Evolutionary conservation across 2,329 filamentous ascomycete genomes (phyloP), one percentile per base, ranked within the genome.

Genomic region (Pseudopithomyces chartarum): DNA sequence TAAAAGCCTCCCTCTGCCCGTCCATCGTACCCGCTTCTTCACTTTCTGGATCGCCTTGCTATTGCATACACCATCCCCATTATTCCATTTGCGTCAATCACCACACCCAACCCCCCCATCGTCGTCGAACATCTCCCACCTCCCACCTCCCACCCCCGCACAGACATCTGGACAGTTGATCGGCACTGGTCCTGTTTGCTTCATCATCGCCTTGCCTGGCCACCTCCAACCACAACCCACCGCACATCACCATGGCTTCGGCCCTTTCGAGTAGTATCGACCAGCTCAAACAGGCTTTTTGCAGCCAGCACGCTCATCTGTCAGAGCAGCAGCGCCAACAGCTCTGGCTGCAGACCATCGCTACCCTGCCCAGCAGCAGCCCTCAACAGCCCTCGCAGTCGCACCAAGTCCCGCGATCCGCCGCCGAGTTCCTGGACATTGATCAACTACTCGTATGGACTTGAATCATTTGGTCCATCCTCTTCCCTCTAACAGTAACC

Each of bases 201-300:
- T 46, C 43, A 12, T 46, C 43, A 12, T 29, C 43, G 43, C 43
- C 22, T 45, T 17, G 19, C 59, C 62, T 68, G 17, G 33, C 13
- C 36, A 66, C 61, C 47, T 45, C 54, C 34, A 38, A n/a, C 50
- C 32, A 29, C 26, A 29, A 4, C 43, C 42, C 51, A 23, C 17
- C 32, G 10, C 33, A 39, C 45, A 56, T 45, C 13, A 47, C 49
- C 62, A 73, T 73, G 67, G 66, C 66, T 49, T 64, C 68, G 51
- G 66, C 62, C 59, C 53, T 69, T 43, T 47, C 60, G 53, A 63
- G 55, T 54, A 66, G 55, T 60, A 65, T 78, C 55, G 67, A 75
- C 53, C 69, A 72, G 50, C 70, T 75, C 58, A 70, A 69, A 56
- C 71, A 70, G 49, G 61, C 72, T 17, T 73, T 79, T 64, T 76